Conservation (phyloP, 495 filamentous ascomycete genomes). For the Patellaria atrata region DNA sequence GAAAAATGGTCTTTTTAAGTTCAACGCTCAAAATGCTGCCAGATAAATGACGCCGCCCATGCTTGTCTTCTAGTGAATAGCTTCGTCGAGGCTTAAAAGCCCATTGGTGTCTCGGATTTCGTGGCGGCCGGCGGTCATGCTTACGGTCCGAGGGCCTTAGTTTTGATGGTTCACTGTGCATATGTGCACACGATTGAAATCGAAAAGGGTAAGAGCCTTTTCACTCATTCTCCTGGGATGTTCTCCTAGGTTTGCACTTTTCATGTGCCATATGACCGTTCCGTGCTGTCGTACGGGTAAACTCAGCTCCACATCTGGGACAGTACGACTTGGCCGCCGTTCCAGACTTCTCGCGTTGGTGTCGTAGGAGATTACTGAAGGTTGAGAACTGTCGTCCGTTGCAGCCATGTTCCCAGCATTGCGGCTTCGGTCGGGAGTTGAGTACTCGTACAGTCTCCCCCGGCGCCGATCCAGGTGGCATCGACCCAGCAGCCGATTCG, state of each 20-base stretch:
- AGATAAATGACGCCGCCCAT: too few species aligned
- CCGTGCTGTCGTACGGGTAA: constrained; percentile 78
- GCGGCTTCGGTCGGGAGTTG: constrained; percentile 67
- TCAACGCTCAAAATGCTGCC: too few species aligned
- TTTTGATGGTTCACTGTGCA: too few species aligned
- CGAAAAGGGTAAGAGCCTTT: too few species aligned
- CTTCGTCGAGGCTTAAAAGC: too few species aligned
- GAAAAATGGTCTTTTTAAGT: too few species aligned
- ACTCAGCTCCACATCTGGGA: constrained; percentile 77
- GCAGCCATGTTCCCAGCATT: constrained; percentile 93
- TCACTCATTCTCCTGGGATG: constrained; percentile 18
- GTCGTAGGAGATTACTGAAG: constrained; percentile 83
- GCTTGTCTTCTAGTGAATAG: too few species aligned
- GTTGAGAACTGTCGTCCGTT: constrained; percentile 89
- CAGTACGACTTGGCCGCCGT: constrained; percentile 76
- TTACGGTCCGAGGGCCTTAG: too few species aligned
- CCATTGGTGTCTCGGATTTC: too few species aligned
- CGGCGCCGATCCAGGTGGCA: neutral
- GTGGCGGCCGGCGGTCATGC: too few species aligned
- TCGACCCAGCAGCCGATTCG: neutral
- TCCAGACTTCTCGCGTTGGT: constrained; percentile 88
- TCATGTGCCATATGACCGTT: constrained; percentile 81
- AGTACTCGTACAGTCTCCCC: constrained; percentile 42
- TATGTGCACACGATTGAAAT: too few species aligned
- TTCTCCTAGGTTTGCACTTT: constrained; percentile 64